Base-by-base conservation (phyloP, 352 stramenopile genomes). In the Phytophthora sojae region DNA sequence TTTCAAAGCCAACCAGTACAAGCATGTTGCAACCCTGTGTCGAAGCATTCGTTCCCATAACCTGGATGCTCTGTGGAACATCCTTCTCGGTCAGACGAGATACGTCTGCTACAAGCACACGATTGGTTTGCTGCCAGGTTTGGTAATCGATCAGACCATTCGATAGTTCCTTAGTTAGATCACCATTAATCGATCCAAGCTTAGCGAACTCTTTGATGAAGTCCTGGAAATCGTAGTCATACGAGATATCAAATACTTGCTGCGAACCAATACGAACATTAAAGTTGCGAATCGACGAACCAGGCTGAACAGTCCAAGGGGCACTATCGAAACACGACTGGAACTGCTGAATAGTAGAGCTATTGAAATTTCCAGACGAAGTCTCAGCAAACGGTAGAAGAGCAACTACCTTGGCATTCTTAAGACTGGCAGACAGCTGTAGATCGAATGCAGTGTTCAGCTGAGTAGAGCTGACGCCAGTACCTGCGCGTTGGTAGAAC, bases 161-260 rank as follows among this genome's bases (percentile, higher is more conserved):
- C 14, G 8, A n/a, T 4, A 60, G 17, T 19, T 49, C 54, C 44
- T 12, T n/a, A 0, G 30, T 35, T 32, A 26, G 4, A 60, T 60
- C 54, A 50, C 54, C 54, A 9, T 49, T 60, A 17, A 60, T 60
- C 8, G 53, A 26, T 11, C 25, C 12, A 7, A 60, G 53, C 6
- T 60, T 60, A n/a, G 15, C 21, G 53, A 60, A 58, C 15, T 58
- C 25, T 49, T 58, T 58, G 17, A 47, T 29, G 32, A 60, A 60
- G 15, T 17, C 4, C 7, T 50, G 12, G 19, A 60, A 60, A 26
- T 60, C 53, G 7, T 60, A 60, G 21, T 60, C n/a, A 51, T 51
- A 25, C 3, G 6, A n/a, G 19, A 51, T 23, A 14, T 51, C n/a
- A 26, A 51, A 51, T 12, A 25, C n/a, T 26, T 51, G 44, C 17